Evolutionary conservation across 805 yeast genomes (phyloP), one percentile per base, ranked within the genome.

Genomic region (Candida nemodendra): DNA sequence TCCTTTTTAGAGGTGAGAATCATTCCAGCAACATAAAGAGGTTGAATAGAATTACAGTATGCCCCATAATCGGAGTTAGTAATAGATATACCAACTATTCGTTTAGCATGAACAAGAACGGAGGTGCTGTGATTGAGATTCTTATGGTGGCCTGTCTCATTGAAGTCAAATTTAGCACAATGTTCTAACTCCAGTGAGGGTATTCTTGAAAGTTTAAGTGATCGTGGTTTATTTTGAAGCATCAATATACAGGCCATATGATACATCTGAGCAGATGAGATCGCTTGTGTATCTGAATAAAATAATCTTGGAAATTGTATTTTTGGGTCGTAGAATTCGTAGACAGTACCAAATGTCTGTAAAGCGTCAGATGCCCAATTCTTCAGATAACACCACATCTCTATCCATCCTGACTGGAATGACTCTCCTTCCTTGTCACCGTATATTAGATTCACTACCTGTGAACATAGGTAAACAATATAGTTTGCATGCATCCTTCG

Each of bases 181-280:
- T 3, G 18, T 57, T 2, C 22, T 12, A 13, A 15, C 15, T 34
- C 32, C n/a, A 38, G 44, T 14, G 42, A 12, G 9, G 33, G 15
- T 13, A 34, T 30, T 11, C 41, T 41, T 2, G 60, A 42, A 15
- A 38, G n/a, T 28, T 60, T 65, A 34, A 47, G 48, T 2, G 48
- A 41, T 27, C 69, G 48, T 12, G 71, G 71, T 42, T 64, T 66
- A 27, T 62, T 62, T 19, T 63, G 67, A 29, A 59, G 53, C 41
- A 66, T 34, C 13, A 66, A 30, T 8, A 66, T 66, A 27, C 59
- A 51, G 0, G 68, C 62, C 66, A 59, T 64, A 37, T 66, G 71
- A 34, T 57, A 65, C 36, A 65, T 37, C 31, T 65, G 69, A 40
- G 61, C 62, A 2, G 67, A 57, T 5, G 68, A 62, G 5, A 65